Evolutionary conservation across 2,329 filamentous ascomycete genomes (phyloP), one percentile per base, ranked within the genome.

Genomic region (Alternaria sp.): DNA sequence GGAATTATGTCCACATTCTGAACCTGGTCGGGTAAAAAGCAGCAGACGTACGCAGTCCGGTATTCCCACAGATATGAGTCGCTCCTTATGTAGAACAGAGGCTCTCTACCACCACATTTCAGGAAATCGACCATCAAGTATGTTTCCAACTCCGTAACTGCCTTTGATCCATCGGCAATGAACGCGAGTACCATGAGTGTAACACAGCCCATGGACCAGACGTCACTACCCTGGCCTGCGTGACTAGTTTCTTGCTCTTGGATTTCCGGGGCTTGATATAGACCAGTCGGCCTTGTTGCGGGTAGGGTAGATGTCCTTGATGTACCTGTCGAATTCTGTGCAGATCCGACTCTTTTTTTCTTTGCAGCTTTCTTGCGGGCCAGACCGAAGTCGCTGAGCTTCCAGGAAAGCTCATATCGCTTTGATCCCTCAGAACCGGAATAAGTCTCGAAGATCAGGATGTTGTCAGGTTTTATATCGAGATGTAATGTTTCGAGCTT

Each of bases 381-480:
- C 3, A 49, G 15, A 6, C 45, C 45, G 26, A 49, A 49, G 14
- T 49, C 23, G 25, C 45, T 49, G 45, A 49, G 45, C 21, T 49
- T 49, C 45, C 18, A 23, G 12, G 6, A 14, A 0, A 49, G 21
- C 1, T 49, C 3, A 3, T 18, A 11, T 7, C 26, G 20, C 3
- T 6, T 4, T 23, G n/a, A n/a, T n/a, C n/a, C 2, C 2, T n/a
- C 18, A 3, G 21, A 9, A 15, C 25, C 45, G 2, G 18, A 23
- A 15, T 0, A 1, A 3, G 14, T 49, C 20, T 54, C 50, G 12
- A 54, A 54, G 0, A 54, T 30, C 28, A 54, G 11, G 11, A 54
- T 54, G 14, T 54, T 54, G 14, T 54, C 50, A 20, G 50, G 50
- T 37, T 54, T 54, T 8, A 54, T 54, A 20, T 54, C 50, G 12